Conservation (phyloP, 1,284 basidiomycete species). For the Ceratobasidium sp. region DNA sequence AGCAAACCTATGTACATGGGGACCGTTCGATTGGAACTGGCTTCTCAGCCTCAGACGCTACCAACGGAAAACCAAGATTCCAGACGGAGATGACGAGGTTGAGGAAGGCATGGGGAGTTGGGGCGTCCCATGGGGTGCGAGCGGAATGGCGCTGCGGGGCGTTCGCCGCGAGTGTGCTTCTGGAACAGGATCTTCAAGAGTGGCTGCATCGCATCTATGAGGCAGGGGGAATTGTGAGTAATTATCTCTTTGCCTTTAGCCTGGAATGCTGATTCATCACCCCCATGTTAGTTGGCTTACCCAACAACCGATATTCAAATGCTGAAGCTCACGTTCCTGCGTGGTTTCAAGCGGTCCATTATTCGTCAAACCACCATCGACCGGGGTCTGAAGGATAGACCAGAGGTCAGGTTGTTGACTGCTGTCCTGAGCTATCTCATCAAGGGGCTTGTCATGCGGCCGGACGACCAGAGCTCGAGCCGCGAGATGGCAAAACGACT, state of each 20-base stretch:
- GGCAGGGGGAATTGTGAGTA: not conserved
- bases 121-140: not conserved
- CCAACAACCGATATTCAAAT: not conserved
- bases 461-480: conserved; percentile 11
- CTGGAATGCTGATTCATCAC: not conserved
- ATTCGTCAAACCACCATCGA: not conserved
- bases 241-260: not conserved
- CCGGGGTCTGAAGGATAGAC: too few species aligned
- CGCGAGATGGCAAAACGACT: not conserved
- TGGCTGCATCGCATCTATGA: not conserved
- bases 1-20: not conserved
- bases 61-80: not conserved
- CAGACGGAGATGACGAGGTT: not conserved
- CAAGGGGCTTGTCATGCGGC: not conserved
- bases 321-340: not conserved
- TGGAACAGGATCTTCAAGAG: not conserved
- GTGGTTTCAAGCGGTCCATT: not conserved
- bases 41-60: not conserved
- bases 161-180: not conserved
- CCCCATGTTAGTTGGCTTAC: not conserved
- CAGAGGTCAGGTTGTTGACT: not conserved
- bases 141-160: not conserved
- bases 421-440: not conserved
- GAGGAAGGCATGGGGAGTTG: not conserved
- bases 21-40: not conserved